Evolutionary conservation across 2,329 filamentous ascomycete species (phyloP).

Genomic region (Huntiella decipiens): DNA sequence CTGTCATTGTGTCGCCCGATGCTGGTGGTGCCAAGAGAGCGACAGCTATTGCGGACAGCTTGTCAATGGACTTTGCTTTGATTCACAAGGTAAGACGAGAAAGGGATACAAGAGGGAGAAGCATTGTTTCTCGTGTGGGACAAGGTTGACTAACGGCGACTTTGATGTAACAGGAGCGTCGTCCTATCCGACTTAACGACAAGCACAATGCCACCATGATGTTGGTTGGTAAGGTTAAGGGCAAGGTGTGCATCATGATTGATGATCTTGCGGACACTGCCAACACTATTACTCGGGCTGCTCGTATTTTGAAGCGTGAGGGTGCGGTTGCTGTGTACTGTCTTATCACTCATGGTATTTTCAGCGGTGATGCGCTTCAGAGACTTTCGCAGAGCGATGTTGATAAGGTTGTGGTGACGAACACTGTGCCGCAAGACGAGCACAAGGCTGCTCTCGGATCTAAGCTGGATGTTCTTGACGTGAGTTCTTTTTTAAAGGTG

Average conservation of each 20-base stretch:
- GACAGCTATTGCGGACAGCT: slow-evolving; percentile 79
- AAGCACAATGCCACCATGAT: slow-evolving; percentile 90
- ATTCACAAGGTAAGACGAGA: slow-evolving; percentile 68
- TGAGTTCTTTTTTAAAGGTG: slow-evolving; percentile 10
- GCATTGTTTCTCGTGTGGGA: slow-evolving; percentile 1
- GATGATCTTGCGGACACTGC: slow-evolving; percentile 92
- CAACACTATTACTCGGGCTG: slow-evolving; percentile 90
- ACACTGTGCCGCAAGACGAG: slow-evolving; percentile 78
- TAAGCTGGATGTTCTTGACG: slow-evolving; percentile 78
- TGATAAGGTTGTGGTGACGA: slow-evolving; percentile 88
- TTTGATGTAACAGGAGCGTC: slow-evolving; percentile 46
- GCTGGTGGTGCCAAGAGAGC: slow-evolving; percentile 92
- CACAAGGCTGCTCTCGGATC: slow-evolving; percentile 55
- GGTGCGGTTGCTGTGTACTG: slow-evolving; percentile 84
- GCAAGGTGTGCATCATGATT: slow-evolving; percentile 71
- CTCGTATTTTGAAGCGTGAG: slow-evolving; percentile 91
- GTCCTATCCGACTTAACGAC: slow-evolving; percentile 71
- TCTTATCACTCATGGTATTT: slow-evolving; percentile 80
- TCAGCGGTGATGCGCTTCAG: slow-evolving; percentile 86
- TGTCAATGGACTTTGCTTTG: slow-evolving; percentile 88
- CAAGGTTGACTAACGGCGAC: slow-evolving; percentile 1
- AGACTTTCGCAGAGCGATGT: slow-evolving; percentile 84
- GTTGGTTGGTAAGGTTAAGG: slow-evolving; percentile 71
- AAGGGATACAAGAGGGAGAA: no score
- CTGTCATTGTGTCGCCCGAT: slow-evolving; percentile 89